Evolutionary conservation across 257 asterid genomes (phyloP).

Genomic region (Fraxinus americana): DNA sequence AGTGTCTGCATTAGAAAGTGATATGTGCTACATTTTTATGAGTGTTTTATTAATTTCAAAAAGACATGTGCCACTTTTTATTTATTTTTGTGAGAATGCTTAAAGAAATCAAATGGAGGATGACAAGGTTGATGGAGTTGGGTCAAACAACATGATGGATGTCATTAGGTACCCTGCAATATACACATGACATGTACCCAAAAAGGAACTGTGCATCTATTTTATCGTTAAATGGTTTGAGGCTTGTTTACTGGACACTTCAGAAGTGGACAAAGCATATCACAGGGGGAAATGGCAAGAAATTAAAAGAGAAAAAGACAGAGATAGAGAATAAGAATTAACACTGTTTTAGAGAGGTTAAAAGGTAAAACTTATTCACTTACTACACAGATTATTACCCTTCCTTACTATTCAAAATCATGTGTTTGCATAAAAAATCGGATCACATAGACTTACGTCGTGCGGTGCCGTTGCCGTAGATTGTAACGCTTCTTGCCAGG

Average conservation of each 20-base stretch:
- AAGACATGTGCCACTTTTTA: too few species aligned
- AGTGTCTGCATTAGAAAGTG: too few species aligned
- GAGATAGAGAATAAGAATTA: not conserved
- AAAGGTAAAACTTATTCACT: not conserved
- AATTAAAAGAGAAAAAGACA: not conserved
- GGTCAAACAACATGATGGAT: not conserved
- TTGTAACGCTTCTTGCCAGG: slow-evolving; percentile 68
- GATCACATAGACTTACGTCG: slow-evolving; percentile 43
- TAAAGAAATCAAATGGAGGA: too few species aligned
- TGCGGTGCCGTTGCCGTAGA: slow-evolving; percentile 65
- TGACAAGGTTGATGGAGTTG: too few species aligned
- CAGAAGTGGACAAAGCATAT: not conserved
- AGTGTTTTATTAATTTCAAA: too few species aligned
- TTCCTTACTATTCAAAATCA: not conserved
- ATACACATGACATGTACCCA: not conserved
- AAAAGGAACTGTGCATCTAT: not conserved
- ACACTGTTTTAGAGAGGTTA: not conserved
- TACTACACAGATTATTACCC: not conserved
- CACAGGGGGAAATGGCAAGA: not conserved
- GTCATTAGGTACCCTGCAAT: not conserved
- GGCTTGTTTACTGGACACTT: not conserved
- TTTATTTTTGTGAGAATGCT: too few species aligned
- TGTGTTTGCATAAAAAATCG: not conserved
- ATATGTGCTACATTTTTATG: too few species aligned
- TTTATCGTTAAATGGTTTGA: not conserved